Conservation (phyloP, 148 eudicot species). For the Spergularia marina region DNA sequence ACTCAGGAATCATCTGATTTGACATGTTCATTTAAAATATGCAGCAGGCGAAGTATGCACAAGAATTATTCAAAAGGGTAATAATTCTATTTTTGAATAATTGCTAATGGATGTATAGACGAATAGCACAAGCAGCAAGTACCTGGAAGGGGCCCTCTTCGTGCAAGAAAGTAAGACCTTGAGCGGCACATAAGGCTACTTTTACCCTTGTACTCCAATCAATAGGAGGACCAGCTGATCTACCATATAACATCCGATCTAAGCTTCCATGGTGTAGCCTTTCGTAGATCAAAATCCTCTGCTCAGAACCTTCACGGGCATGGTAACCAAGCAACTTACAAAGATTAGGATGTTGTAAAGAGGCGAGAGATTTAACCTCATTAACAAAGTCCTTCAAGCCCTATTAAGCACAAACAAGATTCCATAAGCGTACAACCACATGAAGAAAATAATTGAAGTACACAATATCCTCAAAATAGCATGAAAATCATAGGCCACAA, state of each 20-base stretch:
- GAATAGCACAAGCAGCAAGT: conserved; percentile 5
- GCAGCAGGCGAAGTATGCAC: not conserved
- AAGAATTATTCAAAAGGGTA: not conserved
- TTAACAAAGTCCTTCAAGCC: conserved; percentile 73
- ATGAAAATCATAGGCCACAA: conserved; percentile 3
- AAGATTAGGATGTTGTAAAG: conserved; percentile 81
- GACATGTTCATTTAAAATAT: not conserved
- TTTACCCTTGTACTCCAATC: conserved; percentile 88
- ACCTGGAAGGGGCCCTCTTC: conserved; percentile 99
- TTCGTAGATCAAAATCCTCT: conserved; percentile 83
- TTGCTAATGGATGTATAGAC: not conserved
- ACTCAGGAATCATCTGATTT: conserved; percentile 5
- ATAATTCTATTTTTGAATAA: not conserved
- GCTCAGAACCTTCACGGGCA: conserved; percentile 78
- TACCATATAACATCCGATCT: conserved; percentile 71
- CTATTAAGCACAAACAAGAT: conserved; percentile 32
- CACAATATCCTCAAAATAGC: not conserved
- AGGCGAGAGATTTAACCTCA: conserved; percentile 80
- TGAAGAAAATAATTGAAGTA: not conserved
- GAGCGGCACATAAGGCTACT: conserved; percentile 84
- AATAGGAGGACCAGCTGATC: conserved; percentile 68
- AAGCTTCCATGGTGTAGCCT: conserved; percentile 94
- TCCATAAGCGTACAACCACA: not conserved
- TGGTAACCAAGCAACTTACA: conserved; percentile 91
- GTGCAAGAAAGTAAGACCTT: conserved; percentile 86